phyloP scores from a whole-genome alignment of 768 basidiomycete genomes.

The Leccinum arenicola region DNA sequence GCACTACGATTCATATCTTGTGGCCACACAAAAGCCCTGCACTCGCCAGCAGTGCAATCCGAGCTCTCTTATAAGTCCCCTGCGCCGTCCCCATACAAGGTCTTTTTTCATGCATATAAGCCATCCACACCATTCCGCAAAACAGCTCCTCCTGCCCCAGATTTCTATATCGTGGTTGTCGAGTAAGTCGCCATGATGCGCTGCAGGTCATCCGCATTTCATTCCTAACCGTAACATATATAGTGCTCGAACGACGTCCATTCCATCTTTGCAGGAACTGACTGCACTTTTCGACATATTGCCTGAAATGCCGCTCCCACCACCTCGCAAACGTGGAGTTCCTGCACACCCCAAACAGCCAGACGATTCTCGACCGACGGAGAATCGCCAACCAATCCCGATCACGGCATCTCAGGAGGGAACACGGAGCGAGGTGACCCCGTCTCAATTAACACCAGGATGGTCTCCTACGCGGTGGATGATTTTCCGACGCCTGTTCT shows the following conservation, averaged over 20 bases:
- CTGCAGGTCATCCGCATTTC: neutral
- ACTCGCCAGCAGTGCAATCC: conserved; percentile 11
- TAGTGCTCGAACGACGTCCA: conserved; percentile 78
- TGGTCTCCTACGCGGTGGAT: neutral
- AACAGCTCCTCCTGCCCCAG: conserved; percentile 71
- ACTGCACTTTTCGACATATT: conserved; percentile 65
- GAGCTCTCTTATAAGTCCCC: neutral
- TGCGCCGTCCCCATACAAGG: conserved; percentile 45
- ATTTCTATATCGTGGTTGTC: conserved; percentile 84
- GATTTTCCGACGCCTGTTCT: conserved; percentile 5
- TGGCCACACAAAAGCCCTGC: conserved; percentile 53
- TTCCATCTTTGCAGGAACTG: conserved; percentile 82
- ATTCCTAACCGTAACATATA: conserved; percentile 5
- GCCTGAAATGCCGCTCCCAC: conserved; percentile 60
- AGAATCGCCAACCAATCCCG: conserved; percentile 4
- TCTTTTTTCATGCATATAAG: conserved; percentile 92
- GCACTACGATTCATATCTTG: conserved; percentile 71
- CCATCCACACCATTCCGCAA: conserved; percentile 84
- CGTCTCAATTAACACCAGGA: neutral
- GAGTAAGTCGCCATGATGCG: conserved; percentile 51
- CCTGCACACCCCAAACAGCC: conserved; percentile 3
- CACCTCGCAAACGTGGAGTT: conserved; percentile 43
- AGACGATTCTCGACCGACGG: neutral
- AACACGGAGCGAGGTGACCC: neutral
- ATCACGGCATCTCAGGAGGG: conserved; percentile 4